Conservation (phyloP, 768 basidiomycete species). For the Russula compacta region DNA sequence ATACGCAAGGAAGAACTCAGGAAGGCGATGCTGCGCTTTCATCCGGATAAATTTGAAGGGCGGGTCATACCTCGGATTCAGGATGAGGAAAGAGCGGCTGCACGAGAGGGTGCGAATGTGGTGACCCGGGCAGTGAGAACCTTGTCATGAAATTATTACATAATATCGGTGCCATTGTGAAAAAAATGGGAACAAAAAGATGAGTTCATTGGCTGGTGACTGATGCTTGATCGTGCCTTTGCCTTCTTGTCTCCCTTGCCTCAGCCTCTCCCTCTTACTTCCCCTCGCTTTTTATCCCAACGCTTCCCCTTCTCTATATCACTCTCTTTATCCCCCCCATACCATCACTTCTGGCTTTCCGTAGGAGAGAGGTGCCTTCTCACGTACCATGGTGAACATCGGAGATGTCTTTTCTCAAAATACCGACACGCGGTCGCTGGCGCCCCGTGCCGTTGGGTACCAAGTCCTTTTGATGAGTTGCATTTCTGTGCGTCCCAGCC, state of each 20-base stretch:
- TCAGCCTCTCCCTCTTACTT: background rate
- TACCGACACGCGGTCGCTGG: constrained; percentile 50
- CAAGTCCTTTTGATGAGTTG: constrained; percentile 67
- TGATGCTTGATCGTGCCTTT: background rate
- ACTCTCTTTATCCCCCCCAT: background rate
- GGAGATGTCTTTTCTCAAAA: constrained; percentile 27
- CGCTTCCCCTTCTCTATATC: background rate
- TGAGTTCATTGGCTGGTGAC: background rate
- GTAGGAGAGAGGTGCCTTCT: background rate
- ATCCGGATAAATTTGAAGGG: constrained; percentile 66
- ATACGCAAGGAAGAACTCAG: constrained; percentile 45
- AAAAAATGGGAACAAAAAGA: background rate
- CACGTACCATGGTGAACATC: constrained; percentile 26
- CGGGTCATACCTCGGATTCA: constrained; percentile 48
- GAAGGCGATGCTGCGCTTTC: constrained; percentile 55
- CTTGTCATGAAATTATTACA: background rate
- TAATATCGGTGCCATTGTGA: background rate
- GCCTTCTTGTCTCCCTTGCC: background rate
- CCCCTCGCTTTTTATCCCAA: background rate
- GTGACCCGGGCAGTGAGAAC: constrained; percentile 52
- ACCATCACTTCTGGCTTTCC: background rate
- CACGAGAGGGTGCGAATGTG: constrained; percentile 52
- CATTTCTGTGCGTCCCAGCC: constrained; percentile 48
- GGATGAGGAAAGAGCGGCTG: constrained; percentile 38
- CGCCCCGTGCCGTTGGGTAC: constrained; percentile 71